Conservation (phyloP, 345 rosid species). For the Brassica incana region DNA sequence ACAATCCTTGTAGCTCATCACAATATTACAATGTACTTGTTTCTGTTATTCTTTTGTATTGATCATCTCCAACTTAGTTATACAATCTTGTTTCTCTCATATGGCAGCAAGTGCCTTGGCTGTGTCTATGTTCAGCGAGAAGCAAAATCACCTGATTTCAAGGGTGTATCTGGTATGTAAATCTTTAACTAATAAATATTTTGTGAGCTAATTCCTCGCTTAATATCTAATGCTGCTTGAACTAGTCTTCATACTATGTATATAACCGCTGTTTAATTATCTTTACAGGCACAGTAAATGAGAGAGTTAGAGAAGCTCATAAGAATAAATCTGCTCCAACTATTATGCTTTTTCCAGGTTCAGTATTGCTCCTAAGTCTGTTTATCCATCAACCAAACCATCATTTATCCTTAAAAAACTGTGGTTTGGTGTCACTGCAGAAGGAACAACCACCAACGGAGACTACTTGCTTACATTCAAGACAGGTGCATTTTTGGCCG, state of each 20-base stretch:
- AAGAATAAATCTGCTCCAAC: conserved; percentile 68
- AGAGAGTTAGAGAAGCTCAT: conserved; percentile 86
- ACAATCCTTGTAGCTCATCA: neutral
- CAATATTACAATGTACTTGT: neutral
- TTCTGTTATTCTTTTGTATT: neutral
- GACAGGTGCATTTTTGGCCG: conserved; percentile 95
- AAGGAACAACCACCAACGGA: conserved; percentile 99
- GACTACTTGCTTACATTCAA: conserved; percentile 88
- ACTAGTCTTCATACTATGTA: neutral
- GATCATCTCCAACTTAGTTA: neutral
- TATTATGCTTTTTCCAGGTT: conserved; percentile 97
- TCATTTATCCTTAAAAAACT: neutral
- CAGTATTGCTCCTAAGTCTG: neutral
- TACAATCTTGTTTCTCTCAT: conserved; percentile 24
- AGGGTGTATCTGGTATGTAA: conserved; percentile 87
- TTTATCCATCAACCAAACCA: neutral
- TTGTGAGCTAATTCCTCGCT: neutral
- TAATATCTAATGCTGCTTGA: neutral
- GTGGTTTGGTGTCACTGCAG: conserved; percentile 42
- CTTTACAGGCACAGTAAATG: conserved; percentile 77
- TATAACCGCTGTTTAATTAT: neutral
- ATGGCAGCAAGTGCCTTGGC: conserved; percentile 95
- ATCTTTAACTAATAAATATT: too few relatives aligned
- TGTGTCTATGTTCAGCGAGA: conserved; percentile 96
- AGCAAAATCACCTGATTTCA: conserved; percentile 88